These are phyloP conservation scores for Pulveroboletus sp. DNA, from an alignment of 768 basidiomycete species.

Conservation along the genomic window DNA sequence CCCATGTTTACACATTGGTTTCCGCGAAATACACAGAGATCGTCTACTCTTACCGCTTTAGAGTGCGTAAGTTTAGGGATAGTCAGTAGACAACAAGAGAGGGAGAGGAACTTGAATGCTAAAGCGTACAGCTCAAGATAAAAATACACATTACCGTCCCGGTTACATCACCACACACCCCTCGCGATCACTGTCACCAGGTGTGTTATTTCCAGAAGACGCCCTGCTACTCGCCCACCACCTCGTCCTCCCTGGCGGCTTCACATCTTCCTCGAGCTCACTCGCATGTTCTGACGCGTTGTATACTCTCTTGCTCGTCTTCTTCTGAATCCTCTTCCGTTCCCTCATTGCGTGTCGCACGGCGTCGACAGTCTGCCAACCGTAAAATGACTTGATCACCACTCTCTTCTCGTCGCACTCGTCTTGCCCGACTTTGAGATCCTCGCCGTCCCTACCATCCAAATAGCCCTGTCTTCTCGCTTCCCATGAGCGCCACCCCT, in stretches of 20 bases:
- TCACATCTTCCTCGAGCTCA: slow-evolving; percentile 29
- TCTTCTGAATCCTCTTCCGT: slow-evolving; percentile 61
- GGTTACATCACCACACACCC: slow-evolving; percentile 68
- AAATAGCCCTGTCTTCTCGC: slow-evolving; percentile 68
- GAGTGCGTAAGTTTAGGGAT: slow-evolving; percentile 13
- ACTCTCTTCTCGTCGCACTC: slow-evolving; percentile 75
- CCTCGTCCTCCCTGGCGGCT: slow-evolving; percentile 16
- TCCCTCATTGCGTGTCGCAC: slow-evolving; percentile 64
- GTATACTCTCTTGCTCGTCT: slow-evolving; percentile 43
- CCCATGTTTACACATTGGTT: slow-evolving; percentile 18
- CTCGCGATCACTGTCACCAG: slow-evolving; percentile 49
- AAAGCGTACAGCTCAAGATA: slow-evolving; percentile 29
- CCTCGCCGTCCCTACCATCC: slow-evolving; percentile 67
- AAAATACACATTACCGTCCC: slow-evolving; percentile 22
- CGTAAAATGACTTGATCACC: slow-evolving; percentile 81
- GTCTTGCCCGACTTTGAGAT: slow-evolving; percentile 68
- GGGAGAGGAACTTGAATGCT: slow-evolving; percentile 16
- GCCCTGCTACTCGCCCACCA: slow-evolving; percentile 48
- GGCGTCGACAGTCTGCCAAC: slow-evolving; percentile 83
- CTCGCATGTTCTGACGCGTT: slow-evolving; percentile 34
- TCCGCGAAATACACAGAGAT: slow-evolving; percentile 12
- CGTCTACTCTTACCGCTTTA: slow-evolving; percentile 10
- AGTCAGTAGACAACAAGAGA: slow-evolving; percentile 9
- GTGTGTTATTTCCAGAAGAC: slow-evolving; percentile 50
- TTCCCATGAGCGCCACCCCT: slow-evolving; percentile 73